These are phyloP conservation scores for Cyberlindnera saturnus DNA, from an alignment of 805 yeast genomes.

Conservation along the genomic window DNA sequence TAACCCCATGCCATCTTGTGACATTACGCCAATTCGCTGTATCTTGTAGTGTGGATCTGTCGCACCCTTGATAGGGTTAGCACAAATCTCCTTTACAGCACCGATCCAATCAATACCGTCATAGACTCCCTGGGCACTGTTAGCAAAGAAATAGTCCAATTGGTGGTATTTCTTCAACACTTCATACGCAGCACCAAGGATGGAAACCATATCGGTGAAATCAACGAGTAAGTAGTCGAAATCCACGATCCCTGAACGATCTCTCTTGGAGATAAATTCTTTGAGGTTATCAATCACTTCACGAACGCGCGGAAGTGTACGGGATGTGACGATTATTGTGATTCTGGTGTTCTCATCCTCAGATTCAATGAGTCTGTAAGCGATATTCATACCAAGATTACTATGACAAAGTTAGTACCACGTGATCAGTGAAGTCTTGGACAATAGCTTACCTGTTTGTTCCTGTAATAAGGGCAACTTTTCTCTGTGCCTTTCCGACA, in stretches of 20 bases:
- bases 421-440: not conserved
- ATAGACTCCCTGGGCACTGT: slow-evolving; percentile 87
- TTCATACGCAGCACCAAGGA: slow-evolving; percentile 68
- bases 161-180: slow-evolving; percentile 54
- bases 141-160: slow-evolving; percentile 75
- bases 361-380: slow-evolving; percentile 66
- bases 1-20: slow-evolving; percentile 75
- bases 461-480: slow-evolving; percentile 41
- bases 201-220: slow-evolving; percentile 83
- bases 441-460: slow-evolving; percentile 29
- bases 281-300: slow-evolving; percentile 62
- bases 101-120: slow-evolving; percentile 82
- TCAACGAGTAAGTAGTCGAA: slow-evolving; percentile 90
- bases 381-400: slow-evolving; percentile 82
- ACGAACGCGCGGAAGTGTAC: slow-evolving; percentile 80
- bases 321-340: slow-evolving; percentile 81
- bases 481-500: slow-evolving; percentile 13
- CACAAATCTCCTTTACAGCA: slow-evolving; percentile 62
- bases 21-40: slow-evolving; percentile 71
- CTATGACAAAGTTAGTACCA: slow-evolving; percentile 22
- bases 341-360: slow-evolving; percentile 48
- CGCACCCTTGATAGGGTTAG: slow-evolving; percentile 72
- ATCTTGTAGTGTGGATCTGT: slow-evolving; percentile 83
- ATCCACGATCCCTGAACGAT: slow-evolving; percentile 57
- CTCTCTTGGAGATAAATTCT: slow-evolving; percentile 31